Percentiles rank a stretch among this genome's conserved stretches.
Conservation (phyloP, 495 filamentous ascomycete species). For the Talaromyces borbonicus region DNA sequence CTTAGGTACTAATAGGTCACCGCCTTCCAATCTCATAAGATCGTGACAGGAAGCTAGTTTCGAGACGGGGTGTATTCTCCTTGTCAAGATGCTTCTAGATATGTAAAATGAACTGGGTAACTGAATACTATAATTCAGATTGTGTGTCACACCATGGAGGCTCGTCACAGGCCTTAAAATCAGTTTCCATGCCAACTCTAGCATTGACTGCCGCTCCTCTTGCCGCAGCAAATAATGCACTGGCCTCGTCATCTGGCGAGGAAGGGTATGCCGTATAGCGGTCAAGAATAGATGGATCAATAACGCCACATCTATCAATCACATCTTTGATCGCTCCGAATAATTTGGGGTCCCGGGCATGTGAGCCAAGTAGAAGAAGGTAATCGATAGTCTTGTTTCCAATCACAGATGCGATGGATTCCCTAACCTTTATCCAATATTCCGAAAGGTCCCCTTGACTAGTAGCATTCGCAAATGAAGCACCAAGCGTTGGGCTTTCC, state of each 20-base stretch:
- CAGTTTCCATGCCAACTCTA: slow-evolving; percentile 2
- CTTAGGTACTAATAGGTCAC: too few species aligned
- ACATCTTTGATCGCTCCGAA: slow-evolving; percentile 1
- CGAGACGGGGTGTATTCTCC: too few species aligned
- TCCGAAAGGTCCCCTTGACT: neutral
- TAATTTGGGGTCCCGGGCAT: neutral
- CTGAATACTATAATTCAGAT: slow-evolving; percentile 1
- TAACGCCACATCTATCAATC: slow-evolving; percentile 3
- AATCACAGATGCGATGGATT: slow-evolving; percentile 5
- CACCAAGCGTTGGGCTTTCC: slow-evolving; percentile 3
- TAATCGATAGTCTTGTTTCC: slow-evolving; percentile 1
- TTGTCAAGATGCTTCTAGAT: slow-evolving; percentile 4
- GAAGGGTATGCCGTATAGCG: neutral
- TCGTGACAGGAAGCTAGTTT: too few species aligned
- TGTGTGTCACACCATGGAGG: slow-evolving; percentile 1
- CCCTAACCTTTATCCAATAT: slow-evolving; percentile 3
- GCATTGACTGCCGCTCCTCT: slow-evolving; percentile 1
- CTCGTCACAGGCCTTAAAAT: neutral
- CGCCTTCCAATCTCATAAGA: too few species aligned
- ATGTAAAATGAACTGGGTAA: neutral
- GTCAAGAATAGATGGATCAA: slow-evolving; percentile 3
- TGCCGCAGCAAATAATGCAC: neutral
- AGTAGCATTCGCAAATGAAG: neutral
- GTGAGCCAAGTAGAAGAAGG: slow-evolving; percentile 8
- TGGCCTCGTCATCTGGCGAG: neutral